phyloP scores from a whole-genome alignment of 2,329 filamentous ascomycete species.

The Triangularia setosa region DNA sequence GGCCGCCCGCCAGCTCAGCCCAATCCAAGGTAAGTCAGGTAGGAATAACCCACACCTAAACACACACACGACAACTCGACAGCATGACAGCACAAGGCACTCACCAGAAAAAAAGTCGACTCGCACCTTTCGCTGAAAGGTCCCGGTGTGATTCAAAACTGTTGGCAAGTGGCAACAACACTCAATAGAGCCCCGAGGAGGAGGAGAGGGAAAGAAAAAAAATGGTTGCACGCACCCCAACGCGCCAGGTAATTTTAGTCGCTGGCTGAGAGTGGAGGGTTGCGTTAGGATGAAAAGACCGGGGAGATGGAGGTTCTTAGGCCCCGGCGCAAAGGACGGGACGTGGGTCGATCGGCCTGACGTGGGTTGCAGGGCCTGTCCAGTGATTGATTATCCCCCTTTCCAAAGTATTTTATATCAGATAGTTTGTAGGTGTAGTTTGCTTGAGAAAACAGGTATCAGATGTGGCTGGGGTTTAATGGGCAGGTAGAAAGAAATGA shows the following conservation, averaged over 20 bases:
- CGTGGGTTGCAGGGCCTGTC: background rate
- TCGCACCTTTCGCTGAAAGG: slow-evolving; percentile 1
- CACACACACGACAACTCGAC: background rate
- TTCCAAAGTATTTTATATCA: background rate
- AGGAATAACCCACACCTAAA: background rate
- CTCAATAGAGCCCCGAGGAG: slow-evolving; percentile 12
- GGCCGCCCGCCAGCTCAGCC: background rate
- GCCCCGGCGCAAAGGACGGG: slow-evolving; percentile 26
- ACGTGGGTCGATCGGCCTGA: slow-evolving; percentile 28
- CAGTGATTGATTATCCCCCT: background rate
- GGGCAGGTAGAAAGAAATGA: background rate
- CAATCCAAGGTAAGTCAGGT: background rate
- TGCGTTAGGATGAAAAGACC: slow-evolving; percentile 27
- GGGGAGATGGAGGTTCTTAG: slow-evolving; percentile 27
- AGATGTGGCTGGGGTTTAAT: too few relatives aligned
- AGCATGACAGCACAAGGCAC: background rate
- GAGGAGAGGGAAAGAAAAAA: slow-evolving; percentile 14
- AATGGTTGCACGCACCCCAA: slow-evolving; percentile 19
- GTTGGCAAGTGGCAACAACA: slow-evolving; percentile 18
- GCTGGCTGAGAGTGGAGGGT: slow-evolving; percentile 24
- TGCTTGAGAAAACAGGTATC: too few relatives aligned
- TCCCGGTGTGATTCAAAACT: slow-evolving; percentile 14
- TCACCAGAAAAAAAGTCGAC: slow-evolving; percentile 4
- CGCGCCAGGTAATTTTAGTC: slow-evolving; percentile 24
- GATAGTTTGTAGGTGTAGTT: background rate